phyloP scores from a whole-genome alignment of 257 asterid species.

The Plantago ovata region DNA sequence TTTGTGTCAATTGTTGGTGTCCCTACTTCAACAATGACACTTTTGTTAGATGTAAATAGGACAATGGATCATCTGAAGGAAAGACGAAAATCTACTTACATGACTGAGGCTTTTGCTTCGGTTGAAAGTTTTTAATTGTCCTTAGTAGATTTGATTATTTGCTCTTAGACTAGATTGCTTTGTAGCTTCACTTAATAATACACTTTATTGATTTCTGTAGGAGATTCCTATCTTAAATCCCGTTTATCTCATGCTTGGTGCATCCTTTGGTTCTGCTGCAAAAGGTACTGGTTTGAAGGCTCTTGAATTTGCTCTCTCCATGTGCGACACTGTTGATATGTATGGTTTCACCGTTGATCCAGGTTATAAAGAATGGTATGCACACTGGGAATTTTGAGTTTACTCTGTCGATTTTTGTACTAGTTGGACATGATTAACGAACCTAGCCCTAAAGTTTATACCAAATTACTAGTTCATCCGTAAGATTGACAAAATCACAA shows the following conservation, averaged over 20 bases:
- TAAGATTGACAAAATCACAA: no score
- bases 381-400: slow-evolving; percentile 10
- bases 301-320: slow-evolving; percentile 97
- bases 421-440: slow-evolving; percentile 6
- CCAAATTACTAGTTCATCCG: no score
- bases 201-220: slow-evolving; percentile 29
- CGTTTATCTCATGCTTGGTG: slow-evolving; percentile 59
- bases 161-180: no score
- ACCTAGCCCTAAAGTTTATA: no score
- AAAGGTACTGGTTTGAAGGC: slow-evolving; percentile 99
- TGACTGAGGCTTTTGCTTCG: no score
- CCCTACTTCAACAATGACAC: neutral
- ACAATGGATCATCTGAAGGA: neutral
- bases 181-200: neutral
- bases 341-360: slow-evolving; percentile 99
- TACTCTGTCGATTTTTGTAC: slow-evolving; percentile 1
- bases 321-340: slow-evolving; percentile 90
- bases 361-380: slow-evolving; percentile 86
- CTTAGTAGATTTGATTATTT: no score
- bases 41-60: neutral
- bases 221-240: slow-evolving; percentile 60
- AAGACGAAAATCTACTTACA: neutral
- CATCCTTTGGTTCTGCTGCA: slow-evolving; percentile 79
- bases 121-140: no score
- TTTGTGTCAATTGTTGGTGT: slow-evolving; percentile 1